A percentile compares a stretch with the other conserved stretches of the same genome.
Evolutionary conservation across 2,329 filamentous ascomycete genomes (phyloP).

Genomic region (Claviceps arundinis): DNA sequence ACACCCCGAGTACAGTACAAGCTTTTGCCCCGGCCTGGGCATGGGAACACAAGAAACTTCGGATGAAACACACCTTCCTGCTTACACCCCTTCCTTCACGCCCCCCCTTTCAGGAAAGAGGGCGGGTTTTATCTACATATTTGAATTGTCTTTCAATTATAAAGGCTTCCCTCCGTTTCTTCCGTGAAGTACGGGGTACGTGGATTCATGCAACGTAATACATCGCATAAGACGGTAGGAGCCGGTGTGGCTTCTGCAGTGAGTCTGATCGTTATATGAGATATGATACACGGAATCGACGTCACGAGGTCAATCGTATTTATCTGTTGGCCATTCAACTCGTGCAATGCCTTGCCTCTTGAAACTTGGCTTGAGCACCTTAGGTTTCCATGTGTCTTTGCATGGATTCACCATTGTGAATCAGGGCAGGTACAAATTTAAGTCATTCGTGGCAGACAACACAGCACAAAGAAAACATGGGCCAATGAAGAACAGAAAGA

Average conservation of each 20-base stretch:
- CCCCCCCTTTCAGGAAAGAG: neutral
- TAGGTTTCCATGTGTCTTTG: no score
- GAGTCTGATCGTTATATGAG: neutral
- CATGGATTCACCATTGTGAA: no score
- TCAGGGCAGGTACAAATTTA: no score
- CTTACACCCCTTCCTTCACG: neutral
- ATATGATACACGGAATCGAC: neutral
- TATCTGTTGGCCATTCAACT: neutral
- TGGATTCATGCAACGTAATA: neutral
- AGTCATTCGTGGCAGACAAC: no score
- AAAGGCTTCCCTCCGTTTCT: neutral
- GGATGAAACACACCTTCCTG: neutral
- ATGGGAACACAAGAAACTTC: neutral
- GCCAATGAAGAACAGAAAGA: no score
- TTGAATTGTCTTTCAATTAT: neutral
- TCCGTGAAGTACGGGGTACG: neutral
- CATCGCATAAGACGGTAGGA: neutral
- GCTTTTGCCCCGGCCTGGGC: neutral
- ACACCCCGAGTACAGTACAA: neutral
- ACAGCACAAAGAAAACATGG: no score
- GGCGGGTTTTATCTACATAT: no score
- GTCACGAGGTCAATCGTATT: neutral
- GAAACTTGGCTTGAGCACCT: no score
- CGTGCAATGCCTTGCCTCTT: neutral
- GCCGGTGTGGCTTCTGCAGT: constrained; percentile 3